Conservation (phyloP, 805 yeast genomes). For the Kazachstania africana region DNA sequence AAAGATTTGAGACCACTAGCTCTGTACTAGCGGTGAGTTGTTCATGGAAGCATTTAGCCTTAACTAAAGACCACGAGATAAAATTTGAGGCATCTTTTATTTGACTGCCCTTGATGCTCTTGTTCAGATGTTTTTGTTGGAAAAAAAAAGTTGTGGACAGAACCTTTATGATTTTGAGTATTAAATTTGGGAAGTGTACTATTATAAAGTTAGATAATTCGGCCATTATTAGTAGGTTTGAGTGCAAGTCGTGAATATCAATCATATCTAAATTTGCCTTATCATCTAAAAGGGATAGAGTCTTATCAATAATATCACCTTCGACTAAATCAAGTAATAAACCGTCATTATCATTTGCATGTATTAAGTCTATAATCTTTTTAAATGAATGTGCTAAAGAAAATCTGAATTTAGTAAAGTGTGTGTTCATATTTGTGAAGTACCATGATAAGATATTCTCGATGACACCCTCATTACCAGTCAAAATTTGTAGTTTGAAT, state of each 20-base stretch:
- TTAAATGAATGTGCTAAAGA: slow-evolving; percentile 57
- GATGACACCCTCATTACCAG: slow-evolving; percentile 28
- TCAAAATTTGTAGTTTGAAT: slow-evolving; percentile 11
- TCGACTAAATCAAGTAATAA: slow-evolving; percentile 23
- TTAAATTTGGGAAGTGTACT: slow-evolving; percentile 4
- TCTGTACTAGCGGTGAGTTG: background rate
- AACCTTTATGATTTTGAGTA: slow-evolving; percentile 15
- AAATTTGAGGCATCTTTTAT: slow-evolving; percentile 80
- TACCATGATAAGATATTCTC: slow-evolving; percentile 41
- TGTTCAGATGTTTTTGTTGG: slow-evolving; percentile 42
- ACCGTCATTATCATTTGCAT: background rate
- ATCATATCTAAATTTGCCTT: slow-evolving; percentile 9
- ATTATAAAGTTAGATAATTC: slow-evolving; percentile 18
- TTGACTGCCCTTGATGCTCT: slow-evolving; percentile 44
- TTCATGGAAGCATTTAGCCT: no score
- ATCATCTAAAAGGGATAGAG: slow-evolving; percentile 3
- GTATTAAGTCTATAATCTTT: slow-evolving; percentile 24
- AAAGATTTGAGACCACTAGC: slow-evolving; percentile 19
- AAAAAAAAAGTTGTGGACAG: slow-evolving; percentile 39
- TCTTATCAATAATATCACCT: slow-evolving; percentile 16
- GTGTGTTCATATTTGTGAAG: slow-evolving; percentile 32
- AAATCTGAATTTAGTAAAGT: slow-evolving; percentile 49
- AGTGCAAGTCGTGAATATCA: slow-evolving; percentile 25
- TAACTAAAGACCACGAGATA: slow-evolving; percentile 65
- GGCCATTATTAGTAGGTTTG: slow-evolving; percentile 27